phyloP scores from a whole-genome alignment of 2,329 filamentous ascomycete species.

The Fusarium aywerte region DNA sequence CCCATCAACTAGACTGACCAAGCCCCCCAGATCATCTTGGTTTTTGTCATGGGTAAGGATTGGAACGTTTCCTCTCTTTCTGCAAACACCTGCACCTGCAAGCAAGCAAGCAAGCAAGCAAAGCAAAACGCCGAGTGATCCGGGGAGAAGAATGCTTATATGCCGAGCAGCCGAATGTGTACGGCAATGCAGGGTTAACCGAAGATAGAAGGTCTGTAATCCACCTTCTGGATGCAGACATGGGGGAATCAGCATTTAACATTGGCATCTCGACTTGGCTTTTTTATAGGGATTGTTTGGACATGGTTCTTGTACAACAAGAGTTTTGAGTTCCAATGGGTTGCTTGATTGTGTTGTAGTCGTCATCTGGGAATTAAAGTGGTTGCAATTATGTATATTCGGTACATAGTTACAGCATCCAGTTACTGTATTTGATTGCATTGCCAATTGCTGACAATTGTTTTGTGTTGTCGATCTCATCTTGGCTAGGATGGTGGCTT shows the following conservation, averaged over 20 bases:
- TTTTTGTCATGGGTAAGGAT: conserved; percentile 7
- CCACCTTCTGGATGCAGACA: neutral
- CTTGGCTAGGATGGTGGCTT: conserved; percentile 14
- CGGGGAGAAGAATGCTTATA: neutral
- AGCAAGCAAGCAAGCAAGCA: neutral
- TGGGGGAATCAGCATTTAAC: neutral
- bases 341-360: conserved; percentile 13
- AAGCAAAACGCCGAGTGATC: conserved; percentile 16
- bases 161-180: conserved; percentile 26
- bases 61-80: neutral
- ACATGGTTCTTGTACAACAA: neutral
- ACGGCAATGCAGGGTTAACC: conserved; percentile 13
- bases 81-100: neutral
- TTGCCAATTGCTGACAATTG: neutral
- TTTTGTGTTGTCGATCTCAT: neutral
- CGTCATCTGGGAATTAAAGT: neutral
- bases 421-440: neutral
- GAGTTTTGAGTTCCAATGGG: neutral
- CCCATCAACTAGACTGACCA: neutral
- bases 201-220: conserved; percentile 26
- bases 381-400: conserved; percentile 1
- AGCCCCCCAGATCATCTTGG: neutral
- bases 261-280: conserved; percentile 16
- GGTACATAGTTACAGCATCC: neutral
- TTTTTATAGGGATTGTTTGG: conserved; percentile 13